These are phyloP conservation scores for Blastobotrys parvus DNA, from an alignment of 805 yeast species.

Conservation along the genomic window DNA sequence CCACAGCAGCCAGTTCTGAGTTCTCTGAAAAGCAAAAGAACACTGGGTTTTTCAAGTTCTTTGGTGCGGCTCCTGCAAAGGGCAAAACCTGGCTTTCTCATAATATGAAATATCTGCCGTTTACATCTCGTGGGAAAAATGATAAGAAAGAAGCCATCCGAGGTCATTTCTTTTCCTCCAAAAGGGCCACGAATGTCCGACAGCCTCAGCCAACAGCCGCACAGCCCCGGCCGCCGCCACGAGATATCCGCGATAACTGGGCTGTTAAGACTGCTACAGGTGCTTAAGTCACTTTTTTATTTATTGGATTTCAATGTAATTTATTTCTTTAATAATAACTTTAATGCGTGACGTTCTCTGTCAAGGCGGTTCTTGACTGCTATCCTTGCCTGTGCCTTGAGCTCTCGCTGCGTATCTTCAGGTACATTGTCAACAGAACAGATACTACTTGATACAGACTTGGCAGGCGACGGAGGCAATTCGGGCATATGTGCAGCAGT, in stretches of 20 bases:
- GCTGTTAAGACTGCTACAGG: slow-evolving; percentile 1
- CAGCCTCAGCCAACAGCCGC: neutral
- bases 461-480: neutral
- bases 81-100: slow-evolving; percentile 9
- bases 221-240: slow-evolving; percentile 4
- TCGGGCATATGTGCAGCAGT: neutral
- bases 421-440: slow-evolving; percentile 2
- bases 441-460: neutral
- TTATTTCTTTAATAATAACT: neutral
- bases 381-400: slow-evolving; percentile 19
- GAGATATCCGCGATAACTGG: slow-evolving; percentile 6
- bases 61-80: slow-evolving; percentile 6
- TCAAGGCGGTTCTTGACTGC: slow-evolving; percentile 20
- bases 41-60: slow-evolving; percentile 5
- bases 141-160: neutral
- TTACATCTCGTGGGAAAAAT: neutral
- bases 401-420: slow-evolving; percentile 15
- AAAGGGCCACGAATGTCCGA: neutral
- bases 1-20: neutral
- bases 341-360: slow-evolving; percentile 9
- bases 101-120: slow-evolving; percentile 9
- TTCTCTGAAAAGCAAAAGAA: neutral
- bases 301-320: neutral
- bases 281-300: neutral
- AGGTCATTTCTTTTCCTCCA: neutral